Percentiles rank a stretch among this genome's conserved stretches.
Conservation (phyloP, 1,284 basidiomycete genomes). For the Trametes hirsuta region DNA sequence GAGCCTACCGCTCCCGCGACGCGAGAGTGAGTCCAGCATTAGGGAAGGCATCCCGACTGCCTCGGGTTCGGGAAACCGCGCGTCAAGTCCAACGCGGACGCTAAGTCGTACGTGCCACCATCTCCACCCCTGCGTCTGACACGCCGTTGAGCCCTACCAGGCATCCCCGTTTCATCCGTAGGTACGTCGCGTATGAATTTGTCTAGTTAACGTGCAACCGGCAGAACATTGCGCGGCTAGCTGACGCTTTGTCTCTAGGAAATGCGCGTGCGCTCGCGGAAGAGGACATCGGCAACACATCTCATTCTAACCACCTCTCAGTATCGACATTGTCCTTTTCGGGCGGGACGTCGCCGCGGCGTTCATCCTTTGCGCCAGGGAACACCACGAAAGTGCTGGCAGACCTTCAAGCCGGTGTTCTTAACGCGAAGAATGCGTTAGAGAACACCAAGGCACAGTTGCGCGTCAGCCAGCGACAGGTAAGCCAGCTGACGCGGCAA, state of each 20-base stretch:
- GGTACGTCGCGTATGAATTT: constrained; percentile 43
- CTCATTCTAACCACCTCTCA: constrained; percentile 25
- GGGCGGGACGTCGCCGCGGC: constrained; percentile 38
- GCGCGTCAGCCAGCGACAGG: constrained; percentile 73
- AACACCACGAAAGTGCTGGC: constrained; percentile 84
- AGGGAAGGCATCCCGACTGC: constrained; percentile 69
- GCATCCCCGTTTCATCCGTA: constrained; percentile 80
- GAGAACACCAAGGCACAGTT: constrained; percentile 84
- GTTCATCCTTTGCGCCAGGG: constrained; percentile 68
- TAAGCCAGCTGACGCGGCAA: constrained; percentile 79
- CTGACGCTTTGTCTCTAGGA: constrained; percentile 46
- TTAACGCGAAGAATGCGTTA: constrained; percentile 75
- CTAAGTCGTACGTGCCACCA: constrained; percentile 67
- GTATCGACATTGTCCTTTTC: constrained; percentile 30
- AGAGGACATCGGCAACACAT: constrained; percentile 46
- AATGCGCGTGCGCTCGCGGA: constrained; percentile 82
- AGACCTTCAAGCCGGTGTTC: constrained; percentile 81
- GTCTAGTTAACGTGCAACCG: background rate
- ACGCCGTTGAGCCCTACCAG: constrained; percentile 40
- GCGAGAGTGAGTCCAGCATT: constrained; percentile 58
- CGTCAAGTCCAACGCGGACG: constrained; percentile 73
- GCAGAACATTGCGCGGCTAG: background rate
- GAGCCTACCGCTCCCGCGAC: constrained; percentile 64
- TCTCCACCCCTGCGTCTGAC: constrained; percentile 12
- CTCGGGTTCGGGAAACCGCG: constrained; percentile 50